Percentiles rank a stretch among this genome's conserved stretches.
These are phyloP conservation scores for Hyphopichia khmerensis DNA, from an alignment of 1,139 yeast genomes.

Conservation along the genomic window DNA sequence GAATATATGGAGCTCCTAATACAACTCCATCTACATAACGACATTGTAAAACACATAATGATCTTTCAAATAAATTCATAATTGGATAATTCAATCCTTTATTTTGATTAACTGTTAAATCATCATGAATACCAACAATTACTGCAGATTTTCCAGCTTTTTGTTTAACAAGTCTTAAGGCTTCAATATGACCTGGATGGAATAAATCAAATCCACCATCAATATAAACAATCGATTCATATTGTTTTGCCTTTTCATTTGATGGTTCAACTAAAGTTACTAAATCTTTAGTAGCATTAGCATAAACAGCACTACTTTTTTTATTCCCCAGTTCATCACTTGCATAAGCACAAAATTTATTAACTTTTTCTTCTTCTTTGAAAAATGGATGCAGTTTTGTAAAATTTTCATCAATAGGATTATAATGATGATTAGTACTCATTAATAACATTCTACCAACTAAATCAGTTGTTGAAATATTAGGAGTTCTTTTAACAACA, in stretches of 20 bases:
- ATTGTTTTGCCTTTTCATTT: conserved; percentile 18
- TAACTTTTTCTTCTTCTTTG: conserved; percentile 30
- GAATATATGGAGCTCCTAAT: conserved; percentile 63
- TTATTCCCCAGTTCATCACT: conserved; percentile 62
- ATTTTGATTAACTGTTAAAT: conserved; percentile 51
- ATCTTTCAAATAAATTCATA: conserved; percentile 84
- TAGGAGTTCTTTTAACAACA: conserved; percentile 89
- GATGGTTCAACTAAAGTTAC: conserved; percentile 39
- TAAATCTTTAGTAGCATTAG: conserved; percentile 26
- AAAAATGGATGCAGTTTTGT: conserved; percentile 27
- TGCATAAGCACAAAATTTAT: conserved; percentile 56
- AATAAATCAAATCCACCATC: conserved; percentile 92
- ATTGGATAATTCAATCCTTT: conserved; percentile 76
- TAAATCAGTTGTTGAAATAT: conserved; percentile 91
- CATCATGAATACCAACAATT: conserved; percentile 72
- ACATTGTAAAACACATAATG: conserved; percentile 86
- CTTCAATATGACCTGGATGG: conserved; percentile 89
- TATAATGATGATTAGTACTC: conserved; percentile 58
- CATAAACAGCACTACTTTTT: conserved; percentile 62
- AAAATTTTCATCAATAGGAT: conserved; percentile 27
- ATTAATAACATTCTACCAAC: conserved; percentile 84
- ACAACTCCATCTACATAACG: conserved; percentile 76
- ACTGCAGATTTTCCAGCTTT: conserved; percentile 41
- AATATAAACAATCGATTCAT: conserved; percentile 48
- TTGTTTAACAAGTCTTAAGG: conserved; percentile 47